Base-by-base conservation (phyloP, 1,284 basidiomycete species). In the Gymnopus androsaceus region DNA sequence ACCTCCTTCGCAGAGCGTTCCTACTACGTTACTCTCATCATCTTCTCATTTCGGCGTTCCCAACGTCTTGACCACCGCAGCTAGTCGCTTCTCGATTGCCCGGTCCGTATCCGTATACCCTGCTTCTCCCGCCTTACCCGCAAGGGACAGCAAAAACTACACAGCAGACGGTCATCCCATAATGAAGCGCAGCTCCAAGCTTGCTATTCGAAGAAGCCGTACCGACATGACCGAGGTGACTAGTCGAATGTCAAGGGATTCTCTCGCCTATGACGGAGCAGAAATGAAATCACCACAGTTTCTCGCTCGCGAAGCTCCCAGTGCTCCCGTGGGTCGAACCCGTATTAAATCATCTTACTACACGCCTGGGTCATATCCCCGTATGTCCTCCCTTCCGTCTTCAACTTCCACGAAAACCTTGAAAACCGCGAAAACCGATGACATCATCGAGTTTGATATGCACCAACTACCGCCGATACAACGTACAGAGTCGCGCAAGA, bases 271-370 rank as follows among this genome's bases (percentile, higher is more conserved):
- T 58, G 82, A 79, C 58, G 81, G 79, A 42, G 76, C 79, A 31
- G 83, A 83, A 56, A 64, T 77, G 19, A 64, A 67, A 7, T 83
- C 83, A 7, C 81, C 83, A 9, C 63, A 58, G 57, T 66, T 61
- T 46, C 17, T 61, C 11, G 57, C 63, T 37, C 63, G 68, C 21
- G 63, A 67, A 54, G 63, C 64, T 59, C 66, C 66, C 2, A 66
- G 64, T 12, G 61, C 67, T 1, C 67, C 66, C 19, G 76, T 74
- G 50, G 81, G 86, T 37, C 82, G 87, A 38, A 80, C 79, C 41
- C 80, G 80, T 41, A 82, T 88, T 59, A 86, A 86, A 67, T 85
- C 85, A 4, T 79, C 86, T 8, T 86, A 89, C 63, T 87, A 85
- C 57, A 76, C 78, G 12, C 73, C 79, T 3, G 78, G 80, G 11